phyloP scores from a whole-genome alignment of 176 grass and related monocot genomes.

The Avena sativa region DNA sequence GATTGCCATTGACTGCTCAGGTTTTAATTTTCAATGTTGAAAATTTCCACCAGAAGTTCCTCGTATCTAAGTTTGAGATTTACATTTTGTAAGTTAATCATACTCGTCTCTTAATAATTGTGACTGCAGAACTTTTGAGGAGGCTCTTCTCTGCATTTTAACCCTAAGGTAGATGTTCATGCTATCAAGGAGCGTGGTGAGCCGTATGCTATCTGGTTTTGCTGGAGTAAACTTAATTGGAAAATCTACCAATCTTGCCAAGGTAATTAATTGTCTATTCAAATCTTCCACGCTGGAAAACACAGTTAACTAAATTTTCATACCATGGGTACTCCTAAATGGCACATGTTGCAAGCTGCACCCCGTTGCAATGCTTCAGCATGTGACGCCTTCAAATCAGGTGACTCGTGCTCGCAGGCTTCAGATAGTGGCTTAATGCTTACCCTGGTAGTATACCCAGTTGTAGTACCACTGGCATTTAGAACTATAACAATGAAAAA shows the following conservation, averaged over 20 bases:
- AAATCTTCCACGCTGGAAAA: neutral
- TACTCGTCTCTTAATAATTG: neutral
- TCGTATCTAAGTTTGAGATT: neutral
- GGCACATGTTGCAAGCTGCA: conserved; percentile 41
- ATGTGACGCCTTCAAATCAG: conserved; percentile 55
- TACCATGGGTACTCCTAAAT: neutral
- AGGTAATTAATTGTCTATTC: conserved; percentile 37
- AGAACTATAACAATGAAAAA: neutral
- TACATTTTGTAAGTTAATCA: neutral
- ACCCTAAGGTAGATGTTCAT: conserved; percentile 56
- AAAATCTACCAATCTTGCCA: conserved; percentile 70
- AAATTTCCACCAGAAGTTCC: neutral
- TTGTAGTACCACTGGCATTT: neutral
- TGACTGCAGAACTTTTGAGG: conserved; percentile 58
- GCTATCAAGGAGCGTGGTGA: conserved; percentile 55
- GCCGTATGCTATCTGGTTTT: conserved; percentile 62
- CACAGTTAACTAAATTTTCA: neutral
- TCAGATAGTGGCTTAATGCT: conserved; percentile 48
- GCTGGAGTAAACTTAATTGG: conserved; percentile 71
- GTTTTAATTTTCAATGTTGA: neutral
- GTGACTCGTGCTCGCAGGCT: conserved; percentile 31
- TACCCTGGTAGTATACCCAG: neutral
- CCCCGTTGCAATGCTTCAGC: conserved; percentile 58
- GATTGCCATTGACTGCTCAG: neutral
- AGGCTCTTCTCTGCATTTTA: conserved; percentile 61